Percentiles rank a stretch among this genome's conserved stretches.
These are phyloP conservation scores for Trifolium dubium DNA, from an alignment of 306 rosid genomes.

Conservation along the genomic window DNA sequence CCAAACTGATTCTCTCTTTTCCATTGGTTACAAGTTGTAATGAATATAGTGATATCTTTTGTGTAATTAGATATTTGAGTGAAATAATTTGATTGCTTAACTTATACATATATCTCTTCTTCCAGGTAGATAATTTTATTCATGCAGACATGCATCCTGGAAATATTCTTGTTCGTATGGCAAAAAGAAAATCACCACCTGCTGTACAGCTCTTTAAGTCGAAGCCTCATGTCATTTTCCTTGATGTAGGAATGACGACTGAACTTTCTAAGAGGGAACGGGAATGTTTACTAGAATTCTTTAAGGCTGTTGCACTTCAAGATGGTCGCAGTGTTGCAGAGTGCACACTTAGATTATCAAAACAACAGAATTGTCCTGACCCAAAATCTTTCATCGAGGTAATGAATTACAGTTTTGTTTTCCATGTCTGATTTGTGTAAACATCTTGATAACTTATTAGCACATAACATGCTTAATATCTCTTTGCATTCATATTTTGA, in stretches of 20 bases:
- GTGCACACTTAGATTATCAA: constrained; percentile 74
- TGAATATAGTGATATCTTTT: not conserved
- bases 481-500: constrained; percentile 11
- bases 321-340: constrained; percentile 78
- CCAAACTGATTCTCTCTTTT: not conserved
- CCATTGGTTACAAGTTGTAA: constrained; percentile 1
- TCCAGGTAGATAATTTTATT: constrained; percentile 81
- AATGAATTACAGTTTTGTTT: constrained; percentile 32
- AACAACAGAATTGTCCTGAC: constrained; percentile 71
- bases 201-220: constrained; percentile 56
- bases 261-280: constrained; percentile 70
- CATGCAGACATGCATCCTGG: constrained; percentile 97
- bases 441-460: constrained; percentile 11
- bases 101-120: constrained; percentile 42
- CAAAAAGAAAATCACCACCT: constrained; percentile 44
- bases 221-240: constrained; percentile 84
- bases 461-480: not conserved
- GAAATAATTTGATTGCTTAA: constrained; percentile 27
- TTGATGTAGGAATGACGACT: constrained; percentile 84
- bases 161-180: constrained; percentile 77
- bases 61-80: constrained; percentile 21
- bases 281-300: constrained; percentile 60
- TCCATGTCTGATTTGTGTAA: constrained; percentile 11
- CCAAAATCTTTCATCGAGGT: constrained; percentile 80
- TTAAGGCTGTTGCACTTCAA: constrained; percentile 74